phyloP scores from a whole-genome alignment of 2,329 filamentous ascomycete genomes.

The Stagonosporopsis cucurbitacearum region DNA sequence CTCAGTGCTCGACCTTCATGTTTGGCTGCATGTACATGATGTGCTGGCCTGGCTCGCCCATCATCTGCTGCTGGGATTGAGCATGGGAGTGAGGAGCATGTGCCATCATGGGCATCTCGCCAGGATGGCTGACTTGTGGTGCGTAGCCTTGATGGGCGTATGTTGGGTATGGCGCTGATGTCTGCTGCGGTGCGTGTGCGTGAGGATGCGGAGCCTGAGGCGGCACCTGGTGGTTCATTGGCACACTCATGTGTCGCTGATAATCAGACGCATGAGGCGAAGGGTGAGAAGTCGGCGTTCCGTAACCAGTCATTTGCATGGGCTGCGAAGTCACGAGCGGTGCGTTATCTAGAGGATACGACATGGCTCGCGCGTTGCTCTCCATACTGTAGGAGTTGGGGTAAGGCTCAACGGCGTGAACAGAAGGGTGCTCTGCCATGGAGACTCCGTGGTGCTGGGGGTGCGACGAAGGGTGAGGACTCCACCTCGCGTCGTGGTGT shows the following conservation, averaged over 20 bases:
- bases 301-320: slow-evolving; percentile 48
- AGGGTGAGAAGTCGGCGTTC: slow-evolving; percentile 46
- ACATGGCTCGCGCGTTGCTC: slow-evolving; percentile 47
- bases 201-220: slow-evolving; percentile 35
- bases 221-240: slow-evolving; percentile 42
- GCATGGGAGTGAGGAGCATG: slow-evolving; percentile 41
- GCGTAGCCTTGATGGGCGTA: slow-evolving; percentile 45
- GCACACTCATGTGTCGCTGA: slow-evolving; percentile 47
- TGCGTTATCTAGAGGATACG: slow-evolving; percentile 48
- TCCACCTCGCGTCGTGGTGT: slow-evolving; percentile 43
- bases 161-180: slow-evolving; percentile 34
- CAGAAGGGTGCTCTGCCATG: slow-evolving; percentile 40
- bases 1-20: slow-evolving; percentile 51
- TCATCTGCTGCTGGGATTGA: slow-evolving; percentile 44
- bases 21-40: slow-evolving; percentile 51
- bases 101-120: slow-evolving; percentile 49
- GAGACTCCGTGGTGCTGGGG: slow-evolving; percentile 44
- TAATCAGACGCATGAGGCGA: slow-evolving; percentile 47
- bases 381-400: slow-evolving; percentile 49
- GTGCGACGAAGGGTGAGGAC: slow-evolving; percentile 41
- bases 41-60: slow-evolving; percentile 47
- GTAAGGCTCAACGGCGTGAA: slow-evolving; percentile 43
- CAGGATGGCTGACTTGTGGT: slow-evolving; percentile 43
- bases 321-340: slow-evolving; percentile 46
- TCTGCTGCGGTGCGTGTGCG: slow-evolving; percentile 35